phyloP scores from a whole-genome alignment of 2,329 filamentous ascomycete genomes.

The Aotearoamyces nothofagi region DNA sequence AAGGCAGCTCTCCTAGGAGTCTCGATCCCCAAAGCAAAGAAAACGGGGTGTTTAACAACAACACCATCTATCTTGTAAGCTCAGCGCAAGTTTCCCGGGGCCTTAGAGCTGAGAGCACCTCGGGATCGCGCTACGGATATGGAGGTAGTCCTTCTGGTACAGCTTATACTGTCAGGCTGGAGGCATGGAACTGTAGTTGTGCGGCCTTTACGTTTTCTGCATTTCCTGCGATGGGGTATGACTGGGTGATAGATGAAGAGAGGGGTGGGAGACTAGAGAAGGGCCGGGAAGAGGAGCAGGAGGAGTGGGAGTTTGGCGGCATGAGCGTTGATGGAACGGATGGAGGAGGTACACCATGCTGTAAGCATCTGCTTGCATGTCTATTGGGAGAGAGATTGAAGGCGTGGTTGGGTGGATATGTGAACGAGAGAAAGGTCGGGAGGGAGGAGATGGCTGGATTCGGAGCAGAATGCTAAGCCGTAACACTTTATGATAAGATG shows the following conservation, averaged over 20 bases:
- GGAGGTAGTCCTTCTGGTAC: too few species aligned
- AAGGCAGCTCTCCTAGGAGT: background rate
- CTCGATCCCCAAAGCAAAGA: background rate
- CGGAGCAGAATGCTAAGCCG: conserved; percentile 16
- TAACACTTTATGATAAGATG: too few species aligned
- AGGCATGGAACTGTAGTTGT: conserved; percentile 81
- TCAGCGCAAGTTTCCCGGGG: conserved; percentile 29
- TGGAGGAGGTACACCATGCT: conserved; percentile 35
- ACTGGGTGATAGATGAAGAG: conserved; percentile 3
- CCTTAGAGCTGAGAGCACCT: conserved; percentile 15
- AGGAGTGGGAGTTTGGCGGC: conserved; percentile 33
- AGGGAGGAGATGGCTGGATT: conserved; percentile 62
- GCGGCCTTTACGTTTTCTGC: conserved; percentile 66
- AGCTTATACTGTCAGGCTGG: conserved; percentile 58
- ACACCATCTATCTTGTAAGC: conserved; percentile 44
- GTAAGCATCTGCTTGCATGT: conserved; percentile 84
- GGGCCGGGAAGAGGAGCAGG: too few species aligned
- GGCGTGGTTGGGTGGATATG: conserved; percentile 36
- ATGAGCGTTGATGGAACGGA: conserved; percentile 19
- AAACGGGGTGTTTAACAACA: background rate
- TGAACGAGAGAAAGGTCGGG: conserved; percentile 36
- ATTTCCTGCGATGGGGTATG: conserved; percentile 31
- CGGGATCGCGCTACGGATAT: conserved; percentile 16
- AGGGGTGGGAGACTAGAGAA: conserved; percentile 2
- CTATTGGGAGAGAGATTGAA: conserved; percentile 54